Evolutionary conservation across 163 green algal species (phyloP).

Genomic region (Scenedesmus sp.): DNA sequence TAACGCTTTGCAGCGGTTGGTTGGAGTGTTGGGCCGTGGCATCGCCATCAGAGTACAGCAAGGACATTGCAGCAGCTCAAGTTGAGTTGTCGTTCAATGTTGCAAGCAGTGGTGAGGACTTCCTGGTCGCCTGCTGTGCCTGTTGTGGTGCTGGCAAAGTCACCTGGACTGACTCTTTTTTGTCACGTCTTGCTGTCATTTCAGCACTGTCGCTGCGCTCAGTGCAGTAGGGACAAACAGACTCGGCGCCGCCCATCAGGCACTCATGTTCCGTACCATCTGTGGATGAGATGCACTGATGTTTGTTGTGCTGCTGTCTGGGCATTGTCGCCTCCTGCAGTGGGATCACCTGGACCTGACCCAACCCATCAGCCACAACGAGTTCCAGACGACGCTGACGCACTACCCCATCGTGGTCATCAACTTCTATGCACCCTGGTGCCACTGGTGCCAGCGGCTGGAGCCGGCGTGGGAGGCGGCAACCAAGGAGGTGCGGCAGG

Average conservation of each 20-base stretch:
- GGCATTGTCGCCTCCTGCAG: neutral
- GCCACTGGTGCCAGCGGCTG: constrained; percentile 87
- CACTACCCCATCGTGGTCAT: constrained; percentile 88
- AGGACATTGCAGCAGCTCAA: no score
- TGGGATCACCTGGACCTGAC: constrained; percentile 55
- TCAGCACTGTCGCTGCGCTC: neutral
- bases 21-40: no score
- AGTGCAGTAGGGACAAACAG: neutral
- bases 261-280: no score
- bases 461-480: constrained; percentile 92
- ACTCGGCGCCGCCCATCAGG: neutral
- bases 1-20: no score
- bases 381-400: constrained; percentile 73
- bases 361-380: constrained; percentile 60
- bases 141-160: no score
- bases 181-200: neutral
- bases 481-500: constrained; percentile 80
- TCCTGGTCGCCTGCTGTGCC: no score
- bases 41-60: no score
- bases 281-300: no score
- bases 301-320: neutral
- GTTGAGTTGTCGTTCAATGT: no score
- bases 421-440: constrained; percentile 92
- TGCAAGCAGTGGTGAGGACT: no score
- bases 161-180: no score